Percentiles rank a stretch among this genome's conserved stretches.
Evolutionary conservation across 2,329 filamentous ascomycete species (phyloP).

Genomic region (Fusarium subtropicale): DNA sequence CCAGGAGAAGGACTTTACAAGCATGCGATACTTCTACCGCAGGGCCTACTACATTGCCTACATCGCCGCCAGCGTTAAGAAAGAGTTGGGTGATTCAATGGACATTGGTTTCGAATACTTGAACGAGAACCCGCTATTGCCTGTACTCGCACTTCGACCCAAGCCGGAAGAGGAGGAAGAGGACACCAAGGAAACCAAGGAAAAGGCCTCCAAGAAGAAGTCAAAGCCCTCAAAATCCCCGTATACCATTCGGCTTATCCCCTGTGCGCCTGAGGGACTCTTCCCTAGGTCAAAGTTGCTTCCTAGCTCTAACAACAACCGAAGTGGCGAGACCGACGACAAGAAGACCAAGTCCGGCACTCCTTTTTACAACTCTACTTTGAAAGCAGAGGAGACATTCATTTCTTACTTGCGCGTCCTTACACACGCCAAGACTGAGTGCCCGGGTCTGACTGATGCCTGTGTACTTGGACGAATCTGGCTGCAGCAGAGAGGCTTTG

Average conservation of each 20-base stretch:
- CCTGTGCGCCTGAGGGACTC: constrained; percentile 73
- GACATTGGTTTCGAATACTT: constrained; percentile 73
- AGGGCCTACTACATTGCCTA: constrained; percentile 91
- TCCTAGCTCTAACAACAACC: constrained; percentile 76
- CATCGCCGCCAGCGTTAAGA: constrained; percentile 76
- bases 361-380: constrained; percentile 88
- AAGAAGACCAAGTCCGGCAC: constrained; percentile 65
- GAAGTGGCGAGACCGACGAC: constrained; percentile 62
- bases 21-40: constrained; percentile 95
- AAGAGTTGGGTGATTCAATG: constrained; percentile 64
- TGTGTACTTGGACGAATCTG: constrained; percentile 88
- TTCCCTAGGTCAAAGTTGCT: constrained; percentile 80
- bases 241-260: constrained; percentile 79
- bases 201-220: constrained; percentile 44
- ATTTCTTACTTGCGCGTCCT: constrained; percentile 81
- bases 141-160: constrained; percentile 67
- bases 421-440: constrained; percentile 75
- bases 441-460: constrained; percentile 81
- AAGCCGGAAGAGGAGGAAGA: constrained; percentile 40
- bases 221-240: constrained; percentile 50
- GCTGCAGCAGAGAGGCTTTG: constrained; percentile 88
- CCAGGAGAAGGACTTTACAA: constrained; percentile 93
- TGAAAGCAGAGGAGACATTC: constrained; percentile 81
- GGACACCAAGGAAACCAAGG: constrained; percentile 26
- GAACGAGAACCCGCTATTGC: constrained; percentile 80